Evolutionary conservation across 331 rosid species (phyloP).

Genomic region (Phaseolus coccineus): DNA sequence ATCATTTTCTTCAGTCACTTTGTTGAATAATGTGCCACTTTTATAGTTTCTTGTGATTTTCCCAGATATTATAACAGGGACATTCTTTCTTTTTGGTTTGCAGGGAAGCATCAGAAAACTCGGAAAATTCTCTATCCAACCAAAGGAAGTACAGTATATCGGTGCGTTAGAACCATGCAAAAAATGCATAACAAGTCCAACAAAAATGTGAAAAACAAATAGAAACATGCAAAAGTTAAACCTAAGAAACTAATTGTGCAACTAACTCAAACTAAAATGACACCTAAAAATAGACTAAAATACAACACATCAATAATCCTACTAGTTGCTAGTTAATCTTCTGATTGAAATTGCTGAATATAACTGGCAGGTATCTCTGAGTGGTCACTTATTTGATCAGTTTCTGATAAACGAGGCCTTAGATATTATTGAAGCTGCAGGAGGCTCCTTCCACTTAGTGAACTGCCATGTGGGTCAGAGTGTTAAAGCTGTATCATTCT

Average conservation of each 20-base stretch:
- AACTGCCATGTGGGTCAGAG: conserved; percentile 90
- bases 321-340: conserved; percentile 28
- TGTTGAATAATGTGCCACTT: background rate
- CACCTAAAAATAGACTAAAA: too few relatives aligned
- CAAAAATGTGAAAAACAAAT: too few relatives aligned
- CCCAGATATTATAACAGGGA: conserved; percentile 33
- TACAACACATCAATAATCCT: background rate
- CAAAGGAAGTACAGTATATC: conserved; percentile 63
- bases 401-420: conserved; percentile 96
- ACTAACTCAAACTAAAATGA: too few relatives aligned
- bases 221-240: too few relatives aligned
- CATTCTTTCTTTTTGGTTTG: conserved; percentile 48
- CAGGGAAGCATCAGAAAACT: conserved; percentile 65
- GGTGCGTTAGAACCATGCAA: conserved; percentile 50
- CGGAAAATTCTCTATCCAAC: conserved; percentile 46
- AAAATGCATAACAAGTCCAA: too few relatives aligned
- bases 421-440: conserved; percentile 90
- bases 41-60: conserved; percentile 3
- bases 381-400: conserved; percentile 88
- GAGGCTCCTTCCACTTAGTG: conserved; percentile 88
- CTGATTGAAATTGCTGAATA: conserved; percentile 48
- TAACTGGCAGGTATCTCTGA: conserved; percentile 80
- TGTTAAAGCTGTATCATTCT: conserved; percentile 67
- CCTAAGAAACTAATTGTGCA: too few relatives aligned
- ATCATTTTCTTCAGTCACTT: background rate